Conservation (phyloP, 31 red algal species). For the Endocladia muricata region DNA sequence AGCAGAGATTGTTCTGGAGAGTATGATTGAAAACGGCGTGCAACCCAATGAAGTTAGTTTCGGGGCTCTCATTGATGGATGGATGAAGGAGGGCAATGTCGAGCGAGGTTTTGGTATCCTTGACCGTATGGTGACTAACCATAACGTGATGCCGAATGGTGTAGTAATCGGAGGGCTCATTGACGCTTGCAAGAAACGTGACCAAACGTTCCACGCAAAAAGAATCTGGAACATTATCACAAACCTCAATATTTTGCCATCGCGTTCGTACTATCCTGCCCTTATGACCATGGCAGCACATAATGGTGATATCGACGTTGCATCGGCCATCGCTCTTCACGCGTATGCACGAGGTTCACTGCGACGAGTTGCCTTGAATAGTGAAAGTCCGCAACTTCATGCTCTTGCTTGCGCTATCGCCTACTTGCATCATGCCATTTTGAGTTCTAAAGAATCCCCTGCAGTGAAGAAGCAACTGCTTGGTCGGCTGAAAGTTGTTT, state of each 20-base stretch:
- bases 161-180: conserved; percentile 55
- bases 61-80: conserved; percentile 73
- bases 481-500: neutral
- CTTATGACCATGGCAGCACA: conserved; percentile 48
- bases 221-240: conserved; percentile 40
- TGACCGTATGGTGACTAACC: conserved; percentile 49
- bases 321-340: conserved; percentile 42
- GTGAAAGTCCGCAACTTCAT: conserved; percentile 30
- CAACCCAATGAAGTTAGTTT: conserved; percentile 74
- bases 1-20: conserved; percentile 45
- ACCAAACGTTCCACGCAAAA: conserved; percentile 18
- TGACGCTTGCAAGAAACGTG: conserved; percentile 23
- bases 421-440: conserved; percentile 26
- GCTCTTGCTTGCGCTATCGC: conserved; percentile 40
- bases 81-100: conserved; percentile 43
- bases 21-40: conserved; percentile 44
- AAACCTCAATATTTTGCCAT: conserved; percentile 37
- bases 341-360: conserved; percentile 49
- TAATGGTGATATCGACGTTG: conserved; percentile 31
- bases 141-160: conserved; percentile 38
- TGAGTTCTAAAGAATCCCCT: neutral
- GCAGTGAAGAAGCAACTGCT: neutral
- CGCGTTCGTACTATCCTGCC: conserved; percentile 31
- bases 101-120: conserved; percentile 67
- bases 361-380: conserved; percentile 41